Conservation (phyloP, 768 basidiomycete species). For the Rhizopogon vulgaris region DNA sequence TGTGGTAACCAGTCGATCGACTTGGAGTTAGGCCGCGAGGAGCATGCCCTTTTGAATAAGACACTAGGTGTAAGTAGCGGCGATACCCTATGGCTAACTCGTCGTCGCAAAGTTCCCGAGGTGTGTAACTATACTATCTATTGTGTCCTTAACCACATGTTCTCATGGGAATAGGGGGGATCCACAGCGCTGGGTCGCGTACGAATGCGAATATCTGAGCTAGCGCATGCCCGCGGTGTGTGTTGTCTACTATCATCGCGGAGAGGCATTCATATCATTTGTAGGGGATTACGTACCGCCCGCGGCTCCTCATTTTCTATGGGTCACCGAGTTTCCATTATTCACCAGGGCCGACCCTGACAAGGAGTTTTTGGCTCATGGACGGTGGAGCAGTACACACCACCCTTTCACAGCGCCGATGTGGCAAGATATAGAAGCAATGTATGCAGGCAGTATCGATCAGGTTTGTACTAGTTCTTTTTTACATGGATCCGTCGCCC, state of each 20-base stretch:
- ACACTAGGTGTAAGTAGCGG: constrained; percentile 40
- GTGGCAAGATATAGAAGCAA: constrained; percentile 76
- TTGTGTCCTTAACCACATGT: constrained; percentile 1
- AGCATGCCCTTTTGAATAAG: constrained; percentile 30
- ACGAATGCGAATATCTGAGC: constrained; percentile 59
- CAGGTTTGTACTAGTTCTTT: constrained; percentile 31
- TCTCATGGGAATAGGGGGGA: constrained; percentile 58
- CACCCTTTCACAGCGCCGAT: constrained; percentile 97
- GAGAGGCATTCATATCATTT: constrained; percentile 9
- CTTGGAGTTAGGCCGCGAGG: constrained; percentile 16
- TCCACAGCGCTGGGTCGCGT: constrained; percentile 75
- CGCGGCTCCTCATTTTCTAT: constrained; percentile 73
- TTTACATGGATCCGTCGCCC: neutral
- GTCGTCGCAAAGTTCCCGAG: constrained; percentile 44
- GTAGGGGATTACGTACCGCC: constrained; percentile 54
- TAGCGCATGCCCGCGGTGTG: constrained; percentile 59
- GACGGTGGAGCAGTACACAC: constrained; percentile 89
- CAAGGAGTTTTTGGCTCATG: constrained; percentile 79
- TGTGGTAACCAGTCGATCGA: constrained; percentile 24
- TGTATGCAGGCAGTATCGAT: constrained; percentile 66
- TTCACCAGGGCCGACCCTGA: constrained; percentile 84
- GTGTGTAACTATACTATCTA: constrained; percentile 30
- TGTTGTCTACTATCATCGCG: constrained; percentile 9
- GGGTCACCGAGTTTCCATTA: constrained; percentile 94
- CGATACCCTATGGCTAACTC: constrained; percentile 54